phyloP scores from a whole-genome alignment of 2,329 filamentous ascomycete species.

The Claviceps spartinae region DNA sequence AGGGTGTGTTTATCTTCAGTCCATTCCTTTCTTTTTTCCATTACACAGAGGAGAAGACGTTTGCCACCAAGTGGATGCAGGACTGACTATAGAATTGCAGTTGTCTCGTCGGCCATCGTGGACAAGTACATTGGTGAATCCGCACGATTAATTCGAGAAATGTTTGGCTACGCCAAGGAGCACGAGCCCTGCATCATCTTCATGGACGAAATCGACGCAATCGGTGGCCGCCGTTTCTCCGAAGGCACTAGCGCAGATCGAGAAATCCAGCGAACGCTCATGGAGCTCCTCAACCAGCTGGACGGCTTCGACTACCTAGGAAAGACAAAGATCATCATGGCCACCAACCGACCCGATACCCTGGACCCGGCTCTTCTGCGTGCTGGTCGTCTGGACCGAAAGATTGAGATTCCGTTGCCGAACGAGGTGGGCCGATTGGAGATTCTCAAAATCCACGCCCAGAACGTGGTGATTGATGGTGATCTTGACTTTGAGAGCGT shows the following conservation, averaged over 20 bases:
- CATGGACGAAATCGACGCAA: conserved; percentile 99
- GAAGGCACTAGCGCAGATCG: conserved; percentile 95
- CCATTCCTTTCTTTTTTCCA: not conserved
- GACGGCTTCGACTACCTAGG: conserved; percentile 98
- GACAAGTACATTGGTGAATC: conserved; percentile 99
- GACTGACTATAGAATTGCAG: conserved; percentile 29
- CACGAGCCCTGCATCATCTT: conserved; percentile 99
- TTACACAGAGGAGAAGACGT: not conserved
- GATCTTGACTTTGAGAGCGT: conserved; percentile 98
- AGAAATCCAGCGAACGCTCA: conserved; percentile 94
- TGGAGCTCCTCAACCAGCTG: conserved; percentile 97
- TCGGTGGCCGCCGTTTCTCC: conserved; percentile 89
- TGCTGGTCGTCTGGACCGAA: conserved; percentile 86
- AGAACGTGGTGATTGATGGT: conserved; percentile 74
- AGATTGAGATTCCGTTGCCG: conserved; percentile 93
- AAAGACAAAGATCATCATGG: conserved; percentile 99
- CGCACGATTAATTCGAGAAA: conserved; percentile 89
- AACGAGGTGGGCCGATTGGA: conserved; percentile 94
- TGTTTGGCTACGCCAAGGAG: conserved; percentile 99
- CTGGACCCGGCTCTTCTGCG: conserved; percentile 85
- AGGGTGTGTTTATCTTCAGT: conserved; percentile 46
- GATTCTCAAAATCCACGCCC: conserved; percentile 94
- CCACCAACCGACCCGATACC: conserved; percentile 92
- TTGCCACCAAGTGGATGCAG: too few species aligned
- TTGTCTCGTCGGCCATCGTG: conserved; percentile 96